Percentiles rank a stretch among this genome's conserved stretches.
phyloP scores from a whole-genome alignment of 208 protist genomes.

The Trypanosoma caninum region DNA sequence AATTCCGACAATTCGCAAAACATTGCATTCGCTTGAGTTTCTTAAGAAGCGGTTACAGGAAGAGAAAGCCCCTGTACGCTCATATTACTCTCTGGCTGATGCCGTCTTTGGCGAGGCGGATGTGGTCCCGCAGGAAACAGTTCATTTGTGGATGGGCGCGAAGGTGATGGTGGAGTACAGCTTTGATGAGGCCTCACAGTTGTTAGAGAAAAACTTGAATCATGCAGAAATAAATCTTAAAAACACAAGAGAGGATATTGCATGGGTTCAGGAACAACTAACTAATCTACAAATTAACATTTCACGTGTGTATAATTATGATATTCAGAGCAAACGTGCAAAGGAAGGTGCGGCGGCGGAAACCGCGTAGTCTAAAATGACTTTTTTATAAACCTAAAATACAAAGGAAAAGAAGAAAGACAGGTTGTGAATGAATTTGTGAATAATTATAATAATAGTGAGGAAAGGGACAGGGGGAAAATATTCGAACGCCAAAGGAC shows the following conservation, averaged over 20 bases:
- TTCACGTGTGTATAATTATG: slow-evolving; percentile 94
- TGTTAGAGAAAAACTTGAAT: slow-evolving; percentile 89
- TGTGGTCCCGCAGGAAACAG: slow-evolving; percentile 75
- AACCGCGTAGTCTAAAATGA: neutral
- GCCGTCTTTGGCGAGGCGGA: slow-evolving; percentile 85
- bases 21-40: slow-evolving; percentile 82
- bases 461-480: too few species aligned
- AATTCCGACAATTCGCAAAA: slow-evolving; percentile 92
- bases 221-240: slow-evolving; percentile 79
- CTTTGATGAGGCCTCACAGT: slow-evolving; percentile 91
- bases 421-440: too few species aligned
- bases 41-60: slow-evolving; percentile 64
- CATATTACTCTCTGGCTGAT: slow-evolving; percentile 89
- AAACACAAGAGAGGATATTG: slow-evolving; percentile 92
- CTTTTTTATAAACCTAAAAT: neutral
- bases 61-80: slow-evolving; percentile 38
- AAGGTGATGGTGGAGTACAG: slow-evolving; percentile 98
- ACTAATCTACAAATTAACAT: slow-evolving; percentile 96
- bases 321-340: slow-evolving; percentile 81
- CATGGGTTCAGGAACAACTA: slow-evolving; percentile 95
- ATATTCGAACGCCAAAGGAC: too few species aligned
- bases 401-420: neutral
- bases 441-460: too few species aligned
- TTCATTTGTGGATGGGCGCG: slow-evolving; percentile 93
- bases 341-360: neutral